A percentile compares a stretch with the other conserved stretches of the same genome.
These are phyloP conservation scores for Rhamnella rubrinervis DNA, from an alignment of 331 rosid species.

Conservation along the genomic window DNA sequence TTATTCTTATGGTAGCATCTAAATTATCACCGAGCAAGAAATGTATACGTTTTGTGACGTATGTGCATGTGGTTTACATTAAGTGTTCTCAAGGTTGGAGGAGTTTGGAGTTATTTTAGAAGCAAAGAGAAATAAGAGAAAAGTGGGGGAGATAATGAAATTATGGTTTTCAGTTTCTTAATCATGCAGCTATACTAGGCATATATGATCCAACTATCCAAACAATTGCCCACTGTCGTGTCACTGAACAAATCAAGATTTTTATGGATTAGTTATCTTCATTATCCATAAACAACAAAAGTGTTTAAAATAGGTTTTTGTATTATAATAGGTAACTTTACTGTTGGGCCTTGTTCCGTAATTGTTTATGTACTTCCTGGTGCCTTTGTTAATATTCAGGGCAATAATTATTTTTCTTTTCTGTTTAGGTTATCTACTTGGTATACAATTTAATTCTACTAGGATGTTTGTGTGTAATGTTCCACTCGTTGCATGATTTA, in stretches of 20 bases:
- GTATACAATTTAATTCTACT: neutral
- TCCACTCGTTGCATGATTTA: neutral
- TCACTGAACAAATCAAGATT: neutral
- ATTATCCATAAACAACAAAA: neutral
- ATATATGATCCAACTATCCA: neutral
- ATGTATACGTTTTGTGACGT: too few relatives aligned
- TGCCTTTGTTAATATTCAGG: neutral
- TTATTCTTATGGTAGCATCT: too few relatives aligned
- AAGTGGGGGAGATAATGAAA: too few relatives aligned
- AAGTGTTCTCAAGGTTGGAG: too few relatives aligned
- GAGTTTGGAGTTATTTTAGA: too few relatives aligned
- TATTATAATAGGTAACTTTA: neutral
- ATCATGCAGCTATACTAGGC: too few relatives aligned
- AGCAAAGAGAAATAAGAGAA: too few relatives aligned
- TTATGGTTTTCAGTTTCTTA: too few relatives aligned
- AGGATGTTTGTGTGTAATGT: neutral
- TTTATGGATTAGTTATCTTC: neutral
- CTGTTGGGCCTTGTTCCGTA: too few relatives aligned
- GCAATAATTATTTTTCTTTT: too few relatives aligned
- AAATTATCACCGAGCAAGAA: too few relatives aligned
- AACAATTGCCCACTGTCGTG: neutral
- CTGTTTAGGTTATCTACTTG: neutral
- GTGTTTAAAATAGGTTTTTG: neutral
- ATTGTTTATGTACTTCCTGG: neutral
- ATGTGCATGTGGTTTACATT: too few relatives aligned